Base-by-base conservation (phyloP, 768 basidiomycete species). In the Mycena rebaudengoi region DNA sequence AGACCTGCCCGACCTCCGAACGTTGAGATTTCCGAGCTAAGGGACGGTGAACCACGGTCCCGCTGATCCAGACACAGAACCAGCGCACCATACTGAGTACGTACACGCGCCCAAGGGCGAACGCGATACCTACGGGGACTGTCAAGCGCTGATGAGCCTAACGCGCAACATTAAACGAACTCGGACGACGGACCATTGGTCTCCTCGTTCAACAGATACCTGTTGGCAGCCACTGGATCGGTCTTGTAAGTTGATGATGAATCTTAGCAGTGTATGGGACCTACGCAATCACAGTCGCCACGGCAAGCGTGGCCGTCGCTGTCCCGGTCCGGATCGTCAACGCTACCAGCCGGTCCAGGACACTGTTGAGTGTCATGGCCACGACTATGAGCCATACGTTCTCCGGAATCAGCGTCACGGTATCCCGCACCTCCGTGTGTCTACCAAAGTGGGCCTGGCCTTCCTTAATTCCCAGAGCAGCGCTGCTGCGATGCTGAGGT, bases 1-100 rank as follows among this genome's bases (percentile, higher is more conserved):
- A n/a, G n/a, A 58, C n/a, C 37, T 49, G 46, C 49, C 40, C 23
- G 59, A 51, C 50, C 49, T 51, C 59, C 59, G 49, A 50, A 60
- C 49, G 41, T 60, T 60, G 59, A 60, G 59, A 44, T 60, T 60
- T 1, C 29, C 59, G 59, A 60, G 59, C 59, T 60, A 49, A 39
- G 20, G 35, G 57, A 40, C 25, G 35, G 26, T 59, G 26, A 59
- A 49, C 37, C 11, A 20, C 28, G 46, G 48, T 16, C 46, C n/a
- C 28, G 37, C 45, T 18, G 37, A 30, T 32, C 57, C 46, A 28
- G 45, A 40, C 54, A 49, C 32, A 40, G 14, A n/a, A 41, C 37
- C 29, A 52, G 21, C 49, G 48, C 40, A 60, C 59, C 59, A 60
- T 51, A 52, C 49, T 60, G 49, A 60, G 49, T 41, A 60, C 21